These are phyloP conservation scores for Suillus tomentosus DNA, from an alignment of 768 basidiomycete genomes.

Conservation along the genomic window DNA sequence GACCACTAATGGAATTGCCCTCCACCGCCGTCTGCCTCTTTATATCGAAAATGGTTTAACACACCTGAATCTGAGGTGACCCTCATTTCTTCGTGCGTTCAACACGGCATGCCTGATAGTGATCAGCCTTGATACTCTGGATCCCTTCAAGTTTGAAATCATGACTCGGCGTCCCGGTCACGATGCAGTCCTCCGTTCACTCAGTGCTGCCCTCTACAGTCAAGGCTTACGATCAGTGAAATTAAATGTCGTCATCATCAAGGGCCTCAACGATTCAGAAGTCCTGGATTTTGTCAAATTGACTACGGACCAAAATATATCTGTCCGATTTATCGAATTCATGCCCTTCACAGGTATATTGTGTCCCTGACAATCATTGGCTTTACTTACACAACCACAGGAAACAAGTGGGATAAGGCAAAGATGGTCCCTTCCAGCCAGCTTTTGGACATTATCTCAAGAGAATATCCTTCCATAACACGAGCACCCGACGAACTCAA, in stretches of 20 bases:
- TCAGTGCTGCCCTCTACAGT: slow-evolving; percentile 62
- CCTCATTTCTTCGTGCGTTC: slow-evolving; percentile 7
- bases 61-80: slow-evolving; percentile 68
- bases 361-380: slow-evolving; percentile 1
- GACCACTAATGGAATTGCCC: slow-evolving; percentile 81
- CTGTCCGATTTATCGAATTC: slow-evolving; percentile 88
- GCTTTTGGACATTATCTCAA: slow-evolving; percentile 53
- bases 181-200: slow-evolving; percentile 68
- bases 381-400: slow-evolving; percentile 38
- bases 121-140: slow-evolving; percentile 76
- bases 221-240: slow-evolving; percentile 63
- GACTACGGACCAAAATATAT: slow-evolving; percentile 62
- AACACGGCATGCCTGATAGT: slow-evolving; percentile 7
- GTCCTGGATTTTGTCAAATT: slow-evolving; percentile 77
- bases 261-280: slow-evolving; percentile 81
- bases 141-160: slow-evolving; percentile 85
- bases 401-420: slow-evolving; percentile 81
- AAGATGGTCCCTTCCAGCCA: slow-evolving; percentile 82
- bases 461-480: slow-evolving; percentile 48
- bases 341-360: slow-evolving; percentile 87
- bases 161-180: slow-evolving; percentile 82
- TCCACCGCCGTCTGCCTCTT: slow-evolving; percentile 71
- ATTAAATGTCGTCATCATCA: slow-evolving; percentile 82
- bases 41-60: slow-evolving; percentile 74
- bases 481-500: slow-evolving; percentile 68